These are phyloP conservation scores for Lepidium africanum DNA, from an alignment of 345 rosid genomes.

Conservation along the genomic window DNA sequence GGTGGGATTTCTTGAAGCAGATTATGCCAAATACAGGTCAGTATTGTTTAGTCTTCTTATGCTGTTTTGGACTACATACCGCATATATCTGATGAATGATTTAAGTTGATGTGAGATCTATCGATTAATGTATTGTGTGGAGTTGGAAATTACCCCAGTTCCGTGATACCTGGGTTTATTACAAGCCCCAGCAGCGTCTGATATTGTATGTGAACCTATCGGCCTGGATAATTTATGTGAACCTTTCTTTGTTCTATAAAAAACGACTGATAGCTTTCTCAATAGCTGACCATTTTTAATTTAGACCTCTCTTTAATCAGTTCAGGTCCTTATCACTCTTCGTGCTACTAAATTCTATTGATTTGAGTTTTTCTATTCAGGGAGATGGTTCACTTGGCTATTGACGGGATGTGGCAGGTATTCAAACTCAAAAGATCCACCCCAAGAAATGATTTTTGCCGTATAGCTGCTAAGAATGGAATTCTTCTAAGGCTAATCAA, in stretches of 20 bases:
- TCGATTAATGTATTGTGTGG: background rate
- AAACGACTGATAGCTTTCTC: background rate
- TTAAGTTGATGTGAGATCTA: background rate
- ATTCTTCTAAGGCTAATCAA: constrained; percentile 79
- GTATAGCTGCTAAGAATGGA: constrained; percentile 92
- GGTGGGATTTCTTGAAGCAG: constrained; percentile 94
- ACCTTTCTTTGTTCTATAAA: background rate
- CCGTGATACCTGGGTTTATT: background rate
- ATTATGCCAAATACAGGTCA: constrained; percentile 92
- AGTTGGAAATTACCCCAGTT: background rate
- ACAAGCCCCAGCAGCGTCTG: background rate
- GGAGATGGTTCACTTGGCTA: constrained; percentile 99
- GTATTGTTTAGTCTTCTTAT: constrained; percentile 16
- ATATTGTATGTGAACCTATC: background rate
- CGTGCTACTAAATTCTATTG: constrained; percentile 16
- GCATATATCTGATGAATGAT: background rate
- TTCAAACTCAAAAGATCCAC: constrained; percentile 94
- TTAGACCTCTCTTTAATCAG: background rate
- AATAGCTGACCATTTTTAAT: background rate
- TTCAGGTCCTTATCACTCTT: background rate
- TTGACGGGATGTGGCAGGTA: constrained; percentile 99
- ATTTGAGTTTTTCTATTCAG: constrained; percentile 42
- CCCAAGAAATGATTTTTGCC: constrained; percentile 91
- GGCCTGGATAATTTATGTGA: background rate
- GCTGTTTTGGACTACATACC: constrained; percentile 1